These are phyloP conservation scores for Inga oerstediana DNA, from an alignment of 306 rosid genomes.

Conservation along the genomic window DNA sequence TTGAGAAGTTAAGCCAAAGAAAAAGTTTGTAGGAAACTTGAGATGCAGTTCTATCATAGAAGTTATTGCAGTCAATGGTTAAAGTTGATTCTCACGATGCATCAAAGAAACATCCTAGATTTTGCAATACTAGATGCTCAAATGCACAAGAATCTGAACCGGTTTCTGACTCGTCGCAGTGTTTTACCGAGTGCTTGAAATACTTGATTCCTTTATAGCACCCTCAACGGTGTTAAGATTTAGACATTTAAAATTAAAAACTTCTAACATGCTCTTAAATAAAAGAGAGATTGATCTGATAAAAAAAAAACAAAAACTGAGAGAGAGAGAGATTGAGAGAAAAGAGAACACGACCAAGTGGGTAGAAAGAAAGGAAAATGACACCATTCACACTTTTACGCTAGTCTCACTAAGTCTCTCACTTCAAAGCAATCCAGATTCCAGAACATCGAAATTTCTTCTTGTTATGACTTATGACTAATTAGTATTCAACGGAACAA, in stretches of 20 bases:
- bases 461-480: neutral
- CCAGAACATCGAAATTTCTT: neutral
- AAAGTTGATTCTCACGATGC: neutral
- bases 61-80: neutral
- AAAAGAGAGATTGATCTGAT: neutral
- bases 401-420: neutral
- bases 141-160: neutral
- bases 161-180: neutral
- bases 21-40: neutral
- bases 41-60: slow-evolving; percentile 1
- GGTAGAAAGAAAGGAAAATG: neutral
- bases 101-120: neutral
- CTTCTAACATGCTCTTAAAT: neutral
- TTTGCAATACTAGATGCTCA: neutral
- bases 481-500: neutral
- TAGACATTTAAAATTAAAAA: neutral
- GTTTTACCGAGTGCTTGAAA: neutral
- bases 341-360: neutral
- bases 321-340: neutral
- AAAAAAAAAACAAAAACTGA: neutral
- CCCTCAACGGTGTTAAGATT: neutral
- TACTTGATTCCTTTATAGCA: slow-evolving; percentile 1
- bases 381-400: neutral
- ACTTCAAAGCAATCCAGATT: neutral
- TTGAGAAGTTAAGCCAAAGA: slow-evolving; percentile 5